Evolutionary conservation across 495 filamentous ascomycete species (phyloP).

Genomic region (Immersiella caudata): DNA sequence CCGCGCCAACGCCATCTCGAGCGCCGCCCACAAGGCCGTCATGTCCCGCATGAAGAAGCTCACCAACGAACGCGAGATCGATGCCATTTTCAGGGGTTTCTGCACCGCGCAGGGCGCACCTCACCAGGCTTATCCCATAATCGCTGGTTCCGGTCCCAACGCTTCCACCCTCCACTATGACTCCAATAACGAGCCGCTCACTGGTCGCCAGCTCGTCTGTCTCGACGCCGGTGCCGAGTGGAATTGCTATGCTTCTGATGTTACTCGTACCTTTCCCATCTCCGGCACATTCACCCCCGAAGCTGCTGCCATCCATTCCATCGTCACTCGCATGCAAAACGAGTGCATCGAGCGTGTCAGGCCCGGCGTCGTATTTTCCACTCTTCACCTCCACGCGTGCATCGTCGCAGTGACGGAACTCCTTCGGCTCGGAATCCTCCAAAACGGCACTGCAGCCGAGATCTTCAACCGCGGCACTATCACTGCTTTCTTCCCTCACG

Average conservation of each 20-base stretch:
- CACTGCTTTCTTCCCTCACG: constrained; percentile 87
- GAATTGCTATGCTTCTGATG: constrained; percentile 85
- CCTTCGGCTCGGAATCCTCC: constrained; percentile 66
- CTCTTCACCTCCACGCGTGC: constrained; percentile 71
- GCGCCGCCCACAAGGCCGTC: constrained; percentile 70
- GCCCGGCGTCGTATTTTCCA: constrained; percentile 66
- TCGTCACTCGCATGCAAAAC: constrained; percentile 83
- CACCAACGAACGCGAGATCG: constrained; percentile 78
- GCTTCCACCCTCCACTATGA: constrained; percentile 85
- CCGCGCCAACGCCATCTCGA: constrained; percentile 75
- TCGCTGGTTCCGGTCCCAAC: constrained; percentile 77
- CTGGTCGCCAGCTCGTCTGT: constrained; percentile 69
- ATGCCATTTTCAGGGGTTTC: constrained; percentile 70
- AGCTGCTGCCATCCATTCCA: constrained; percentile 66
- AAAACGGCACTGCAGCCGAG: constrained; percentile 61
- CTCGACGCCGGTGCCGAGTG: constrained; percentile 87
- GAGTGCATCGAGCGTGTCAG: constrained; percentile 69
- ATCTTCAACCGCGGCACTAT: constrained; percentile 69
- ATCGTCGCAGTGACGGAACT: constrained; percentile 72
- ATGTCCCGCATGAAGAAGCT: constrained; percentile 61
- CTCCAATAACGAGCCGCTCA: constrained; percentile 71
- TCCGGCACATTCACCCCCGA: constrained; percentile 66
- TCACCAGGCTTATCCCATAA: constrained; percentile 82
- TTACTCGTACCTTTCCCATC: constrained; percentile 86
- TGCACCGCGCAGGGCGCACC: constrained; percentile 73